A percentile compares a stretch with the other conserved stretches of the same genome.
phyloP scores from a whole-genome alignment of 2,329 filamentous ascomycete genomes.

The Penicillium freii region DNA sequence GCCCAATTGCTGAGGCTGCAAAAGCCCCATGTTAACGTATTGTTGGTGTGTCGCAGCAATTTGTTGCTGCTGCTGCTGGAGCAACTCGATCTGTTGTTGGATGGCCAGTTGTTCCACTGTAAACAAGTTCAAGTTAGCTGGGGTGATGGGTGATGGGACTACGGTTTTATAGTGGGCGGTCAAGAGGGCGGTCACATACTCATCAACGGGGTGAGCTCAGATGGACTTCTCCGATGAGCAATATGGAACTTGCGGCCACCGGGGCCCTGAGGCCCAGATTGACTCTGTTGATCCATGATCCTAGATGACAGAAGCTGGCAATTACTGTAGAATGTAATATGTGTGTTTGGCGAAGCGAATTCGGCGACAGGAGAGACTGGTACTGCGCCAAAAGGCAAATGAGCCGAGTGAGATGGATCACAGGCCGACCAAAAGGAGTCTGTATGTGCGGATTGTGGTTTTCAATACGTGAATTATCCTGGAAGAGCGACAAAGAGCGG shows the following conservation, averaged over 20 bases:
- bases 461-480: constrained; percentile 22
- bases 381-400: constrained; percentile 26
- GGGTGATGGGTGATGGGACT: neutral
- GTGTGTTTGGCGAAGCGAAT: constrained; percentile 14
- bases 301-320: constrained; percentile 22
- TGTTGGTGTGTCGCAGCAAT: constrained; percentile 96
- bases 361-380: constrained; percentile 27
- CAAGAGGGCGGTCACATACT: constrained; percentile 62
- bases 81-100: constrained; percentile 94
- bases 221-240: constrained; percentile 93
- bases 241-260: constrained; percentile 91
- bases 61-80: constrained; percentile 97
- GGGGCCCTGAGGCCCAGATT: constrained; percentile 61
- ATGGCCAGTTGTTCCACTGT: constrained; percentile 96
- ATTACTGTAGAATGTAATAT: constrained; percentile 23
- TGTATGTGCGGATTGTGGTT: constrained; percentile 27
- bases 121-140: constrained; percentile 2
- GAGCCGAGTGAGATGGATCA: constrained; percentile 27
- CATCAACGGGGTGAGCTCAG: constrained; percentile 95
- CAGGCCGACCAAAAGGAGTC: constrained; percentile 27
- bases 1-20: constrained; percentile 79
- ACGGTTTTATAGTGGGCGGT: neutral
- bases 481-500: constrained; percentile 16
- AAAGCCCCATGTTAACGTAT: constrained; percentile 96
- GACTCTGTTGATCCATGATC: constrained; percentile 65